These are phyloP conservation scores for Leptographium wingfieldii DNA, from an alignment of 2,329 filamentous ascomycete genomes.

Conservation along the genomic window DNA sequence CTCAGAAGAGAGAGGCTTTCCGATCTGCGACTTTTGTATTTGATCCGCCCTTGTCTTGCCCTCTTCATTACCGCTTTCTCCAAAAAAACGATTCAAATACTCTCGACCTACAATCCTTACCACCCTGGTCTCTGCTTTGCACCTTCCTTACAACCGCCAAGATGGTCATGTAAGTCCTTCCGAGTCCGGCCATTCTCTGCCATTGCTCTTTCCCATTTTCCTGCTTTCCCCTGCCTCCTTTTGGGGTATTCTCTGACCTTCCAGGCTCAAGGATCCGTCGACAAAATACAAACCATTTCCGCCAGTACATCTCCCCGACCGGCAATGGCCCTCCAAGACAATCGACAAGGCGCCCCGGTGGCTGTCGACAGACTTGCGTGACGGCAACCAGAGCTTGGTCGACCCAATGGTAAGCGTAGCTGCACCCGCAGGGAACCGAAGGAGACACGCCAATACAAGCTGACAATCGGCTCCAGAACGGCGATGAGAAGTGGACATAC, in stretches of 20 bases:
- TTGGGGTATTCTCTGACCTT: neutral
- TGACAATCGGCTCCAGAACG: constrained; percentile 44
- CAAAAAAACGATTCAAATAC: neutral
- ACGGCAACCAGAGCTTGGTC: constrained; percentile 87
- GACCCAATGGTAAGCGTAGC: constrained; percentile 70
- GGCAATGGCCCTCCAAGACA: constrained; percentile 73
- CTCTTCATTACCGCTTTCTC: neutral
- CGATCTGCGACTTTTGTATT: neutral
- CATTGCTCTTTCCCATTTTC: neutral
- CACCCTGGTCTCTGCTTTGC: neutral
- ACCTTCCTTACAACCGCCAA: neutral
- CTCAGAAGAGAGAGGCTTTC: neutral
- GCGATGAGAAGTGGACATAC: constrained; percentile 88
- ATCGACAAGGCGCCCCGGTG: constrained; percentile 80
- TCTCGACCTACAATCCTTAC: neutral
- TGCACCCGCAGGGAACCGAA: neutral
- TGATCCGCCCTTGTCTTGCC: neutral
- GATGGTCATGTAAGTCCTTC: neutral
- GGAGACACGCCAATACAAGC: neutral
- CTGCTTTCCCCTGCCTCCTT: neutral
- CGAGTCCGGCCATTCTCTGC: neutral
- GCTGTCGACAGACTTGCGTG: constrained; percentile 78
- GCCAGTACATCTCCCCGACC: constrained; percentile 52
- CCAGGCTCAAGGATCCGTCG: constrained; percentile 61
- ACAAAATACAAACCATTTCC: constrained; percentile 64